Evolutionary conservation across 2,329 filamentous ascomycete species (phyloP).

Genomic region (Nigrospora oryzae): DNA sequence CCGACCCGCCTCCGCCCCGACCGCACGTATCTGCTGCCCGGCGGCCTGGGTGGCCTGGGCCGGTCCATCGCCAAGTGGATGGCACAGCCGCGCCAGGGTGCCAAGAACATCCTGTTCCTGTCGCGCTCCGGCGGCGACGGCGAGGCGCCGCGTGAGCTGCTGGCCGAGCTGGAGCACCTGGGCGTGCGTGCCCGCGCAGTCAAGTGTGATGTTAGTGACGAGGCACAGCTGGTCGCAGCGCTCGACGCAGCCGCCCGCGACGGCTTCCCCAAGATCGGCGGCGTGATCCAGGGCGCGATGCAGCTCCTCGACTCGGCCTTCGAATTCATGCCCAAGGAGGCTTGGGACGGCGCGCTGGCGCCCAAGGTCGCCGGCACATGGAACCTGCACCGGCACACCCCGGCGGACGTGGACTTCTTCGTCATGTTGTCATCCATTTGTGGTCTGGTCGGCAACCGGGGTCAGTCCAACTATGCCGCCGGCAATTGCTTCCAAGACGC

Average conservation of each 20-base stretch:
- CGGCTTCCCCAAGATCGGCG: neutral
- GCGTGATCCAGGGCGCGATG: conserved; percentile 1
- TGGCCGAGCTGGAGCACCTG: neutral
- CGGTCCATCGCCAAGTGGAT: conserved; percentile 11
- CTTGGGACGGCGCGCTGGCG: conserved; percentile 24
- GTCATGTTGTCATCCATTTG: conserved; percentile 21
- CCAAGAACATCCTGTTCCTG: conserved; percentile 1
- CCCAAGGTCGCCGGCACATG: conserved; percentile 29
- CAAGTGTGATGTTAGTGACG: neutral
- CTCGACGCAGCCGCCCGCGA: neutral
- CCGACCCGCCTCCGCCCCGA: conserved; percentile 1
- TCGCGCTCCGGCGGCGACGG: neutral
- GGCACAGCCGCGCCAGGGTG: neutral
- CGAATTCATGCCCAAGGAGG: conserved; percentile 15
- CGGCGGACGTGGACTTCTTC: conserved; percentile 22
- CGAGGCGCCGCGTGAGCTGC: neutral
- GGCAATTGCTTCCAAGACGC: conserved; percentile 23
- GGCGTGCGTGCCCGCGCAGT: neutral
- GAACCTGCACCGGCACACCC: conserved; percentile 25
- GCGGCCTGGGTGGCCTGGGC: conserved; percentile 14
- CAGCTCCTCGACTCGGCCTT: conserved; percentile 6
- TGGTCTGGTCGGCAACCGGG: conserved; percentile 17
- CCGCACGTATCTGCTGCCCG: conserved; percentile 6
- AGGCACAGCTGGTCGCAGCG: neutral
- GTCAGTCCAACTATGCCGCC: conserved; percentile 26